Conservation (phyloP, 768 basidiomycete genomes). For the Cystobasidiopsis lactophilus region DNA sequence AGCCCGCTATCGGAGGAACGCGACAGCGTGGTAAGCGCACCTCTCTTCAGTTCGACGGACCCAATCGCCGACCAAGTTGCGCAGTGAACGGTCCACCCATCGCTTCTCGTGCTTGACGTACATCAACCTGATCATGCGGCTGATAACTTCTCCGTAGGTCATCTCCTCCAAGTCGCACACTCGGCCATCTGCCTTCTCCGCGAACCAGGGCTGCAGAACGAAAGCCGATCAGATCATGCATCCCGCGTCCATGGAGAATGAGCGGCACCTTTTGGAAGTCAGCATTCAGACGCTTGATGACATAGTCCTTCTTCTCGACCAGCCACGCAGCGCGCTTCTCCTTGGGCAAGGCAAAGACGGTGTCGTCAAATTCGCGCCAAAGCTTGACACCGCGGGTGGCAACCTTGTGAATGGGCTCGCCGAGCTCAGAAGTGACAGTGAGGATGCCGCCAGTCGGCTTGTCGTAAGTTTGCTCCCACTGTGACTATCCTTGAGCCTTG, state of each 20-base stretch:
- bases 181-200: constrained; percentile 74
- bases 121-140: constrained; percentile 83
- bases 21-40: constrained; percentile 31
- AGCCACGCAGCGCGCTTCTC: constrained; percentile 87
- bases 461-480: constrained; percentile 65
- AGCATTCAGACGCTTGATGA: constrained; percentile 75
- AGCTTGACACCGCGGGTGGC: constrained; percentile 89
- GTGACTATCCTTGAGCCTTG: no score
- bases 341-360: constrained; percentile 80
- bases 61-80: constrained; percentile 94
- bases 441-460: constrained; percentile 90
- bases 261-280: constrained; percentile 62
- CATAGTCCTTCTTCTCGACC: constrained; percentile 59
- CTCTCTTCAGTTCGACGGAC: constrained; percentile 83
- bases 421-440: constrained; percentile 90
- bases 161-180: constrained; percentile 77
- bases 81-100: constrained; percentile 77
- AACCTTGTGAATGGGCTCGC: constrained; percentile 98
- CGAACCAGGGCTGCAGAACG: constrained; percentile 57
- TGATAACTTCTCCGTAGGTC: constrained; percentile 92
- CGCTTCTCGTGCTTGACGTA: constrained; percentile 73
- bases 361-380: constrained; percentile 97
- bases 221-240: background rate
- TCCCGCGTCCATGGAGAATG: background rate
- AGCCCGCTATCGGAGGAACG: background rate